A percentile compares a stretch with the other conserved stretches of the same genome.
Evolutionary conservation across 2,329 filamentous ascomycete genomes (phyloP).

Genomic region (Acephala macrosclerotiorum): DNA sequence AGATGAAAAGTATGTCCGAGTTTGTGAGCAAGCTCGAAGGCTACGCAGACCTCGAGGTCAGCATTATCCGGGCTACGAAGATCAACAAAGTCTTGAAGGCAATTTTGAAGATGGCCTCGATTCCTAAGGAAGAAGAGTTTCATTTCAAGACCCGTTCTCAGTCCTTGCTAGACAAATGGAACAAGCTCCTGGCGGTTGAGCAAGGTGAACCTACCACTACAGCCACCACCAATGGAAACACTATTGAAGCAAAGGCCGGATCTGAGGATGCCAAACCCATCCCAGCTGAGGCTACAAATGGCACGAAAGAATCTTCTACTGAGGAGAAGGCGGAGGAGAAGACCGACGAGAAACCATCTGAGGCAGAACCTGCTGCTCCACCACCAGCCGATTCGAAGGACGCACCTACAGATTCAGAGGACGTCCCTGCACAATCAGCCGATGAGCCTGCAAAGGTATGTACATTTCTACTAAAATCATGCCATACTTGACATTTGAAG

Average conservation of each 20-base stretch:
- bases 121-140: conserved; percentile 89
- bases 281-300: conserved; percentile 40
- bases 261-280: conserved; percentile 38
- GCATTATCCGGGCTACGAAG: conserved; percentile 90
- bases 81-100: conserved; percentile 99
- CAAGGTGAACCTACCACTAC: conserved; percentile 45
- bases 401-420: conserved; percentile 14
- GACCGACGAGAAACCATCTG: conserved; percentile 49
- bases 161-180: conserved; percentile 87
- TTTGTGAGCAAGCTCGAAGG: conserved; percentile 83
- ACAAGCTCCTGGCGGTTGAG: conserved; percentile 75
- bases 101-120: conserved; percentile 81
- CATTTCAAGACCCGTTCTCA: conserved; percentile 87
- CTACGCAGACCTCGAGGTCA: conserved; percentile 82
- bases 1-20: conserved; percentile 81
- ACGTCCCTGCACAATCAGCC: neutral
- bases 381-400: conserved; percentile 44
- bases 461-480: neutral
- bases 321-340: conserved; percentile 51
- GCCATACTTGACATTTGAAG: neutral
- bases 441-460: conserved; percentile 37
- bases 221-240: conserved; percentile 40
- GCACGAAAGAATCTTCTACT: conserved; percentile 38
- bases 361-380: conserved; percentile 40
- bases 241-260: conserved; percentile 50